A percentile compares a stretch with the other conserved stretches of the same genome.
These are phyloP conservation scores for Xylariaceae sp. DNA, from an alignment of 2,329 filamentous ascomycete genomes.

Conservation along the genomic window DNA sequence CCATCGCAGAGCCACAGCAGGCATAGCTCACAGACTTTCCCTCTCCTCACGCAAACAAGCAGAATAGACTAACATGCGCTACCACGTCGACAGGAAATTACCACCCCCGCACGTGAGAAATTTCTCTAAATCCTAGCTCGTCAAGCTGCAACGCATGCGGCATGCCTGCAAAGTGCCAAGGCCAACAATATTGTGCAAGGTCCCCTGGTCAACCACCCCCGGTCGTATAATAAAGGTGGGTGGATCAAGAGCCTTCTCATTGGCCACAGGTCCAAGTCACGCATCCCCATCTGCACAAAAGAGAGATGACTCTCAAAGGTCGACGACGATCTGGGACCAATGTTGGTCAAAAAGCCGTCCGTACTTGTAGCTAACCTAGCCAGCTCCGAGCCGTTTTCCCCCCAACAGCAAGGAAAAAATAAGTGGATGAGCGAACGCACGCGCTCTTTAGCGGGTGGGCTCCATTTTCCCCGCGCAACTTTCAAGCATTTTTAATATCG, in stretches of 20 bases:
- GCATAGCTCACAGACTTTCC: not conserved
- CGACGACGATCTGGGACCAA: slow-evolving; percentile 7
- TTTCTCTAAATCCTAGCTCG: slow-evolving; percentile 10
- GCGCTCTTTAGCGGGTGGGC: no score
- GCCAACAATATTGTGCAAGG: slow-evolving; percentile 20
- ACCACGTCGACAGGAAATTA: slow-evolving; percentile 4
- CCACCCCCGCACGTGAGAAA: slow-evolving; percentile 15
- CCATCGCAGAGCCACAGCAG: no score
- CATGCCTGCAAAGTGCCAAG: not conserved
- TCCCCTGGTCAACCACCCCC: slow-evolving; percentile 1
- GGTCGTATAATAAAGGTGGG: slow-evolving; percentile 12
- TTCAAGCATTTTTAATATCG: slow-evolving; percentile 6
- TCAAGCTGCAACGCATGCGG: slow-evolving; percentile 13
- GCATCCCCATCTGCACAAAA: no score
- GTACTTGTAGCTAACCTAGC: no score
- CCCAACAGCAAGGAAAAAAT: no score
- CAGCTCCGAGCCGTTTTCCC: not conserved
- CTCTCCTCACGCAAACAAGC: slow-evolving; percentile 22
- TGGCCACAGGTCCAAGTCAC: slow-evolving; percentile 23
- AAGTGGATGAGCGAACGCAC: no score
- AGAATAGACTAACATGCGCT: no score
- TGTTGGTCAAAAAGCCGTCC: slow-evolving; percentile 3
- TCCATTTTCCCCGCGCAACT: slow-evolving; percentile 1
- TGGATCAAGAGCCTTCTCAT: slow-evolving; percentile 17
- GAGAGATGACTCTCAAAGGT: not conserved